Percentiles rank a stretch among this genome's conserved stretches.
Conservation (phyloP, 768 basidiomycete genomes). For the Boletus vermiculosoides region DNA sequence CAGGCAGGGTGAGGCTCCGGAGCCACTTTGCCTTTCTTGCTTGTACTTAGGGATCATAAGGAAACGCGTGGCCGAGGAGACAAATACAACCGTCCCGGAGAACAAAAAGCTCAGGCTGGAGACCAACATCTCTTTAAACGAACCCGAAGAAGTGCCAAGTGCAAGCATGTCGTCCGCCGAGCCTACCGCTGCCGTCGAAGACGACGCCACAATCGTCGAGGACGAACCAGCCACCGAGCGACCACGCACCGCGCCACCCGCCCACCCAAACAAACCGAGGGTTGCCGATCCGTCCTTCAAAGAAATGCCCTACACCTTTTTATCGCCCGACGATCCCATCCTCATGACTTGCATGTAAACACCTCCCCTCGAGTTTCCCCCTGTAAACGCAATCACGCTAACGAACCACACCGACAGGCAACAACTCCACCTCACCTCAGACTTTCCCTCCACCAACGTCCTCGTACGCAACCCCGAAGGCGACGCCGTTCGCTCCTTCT, state of each 20-base stretch:
- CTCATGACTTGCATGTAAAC: conserved; percentile 74
- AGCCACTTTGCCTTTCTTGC: neutral
- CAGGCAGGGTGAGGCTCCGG: conserved; percentile 14
- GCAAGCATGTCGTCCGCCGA: conserved; percentile 7
- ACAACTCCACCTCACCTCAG: conserved; percentile 63
- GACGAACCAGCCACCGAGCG: conserved; percentile 1
- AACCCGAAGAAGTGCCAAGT: conserved; percentile 3
- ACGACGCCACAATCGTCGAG: neutral
- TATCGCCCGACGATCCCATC: conserved; percentile 67
- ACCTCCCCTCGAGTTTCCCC: conserved; percentile 7
- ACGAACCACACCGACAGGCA: conserved; percentile 43
- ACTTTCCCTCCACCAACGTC: conserved; percentile 74
- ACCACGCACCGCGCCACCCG: neutral
- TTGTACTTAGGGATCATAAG: conserved; percentile 17
- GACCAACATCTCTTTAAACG: conserved; percentile 14
- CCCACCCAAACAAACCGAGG: conserved; percentile 6
- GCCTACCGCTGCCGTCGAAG: conserved; percentile 1
- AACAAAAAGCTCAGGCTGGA: conserved; percentile 51
- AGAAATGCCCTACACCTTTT: conserved; percentile 89
- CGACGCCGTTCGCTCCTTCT: conserved; percentile 74
- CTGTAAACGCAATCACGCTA: neutral
- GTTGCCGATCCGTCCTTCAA: conserved; percentile 54
- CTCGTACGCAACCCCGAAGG: conserved; percentile 85
- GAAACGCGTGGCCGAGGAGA: conserved; percentile 51
- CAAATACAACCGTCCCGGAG: conserved; percentile 39